A percentile compares a stretch with the other conserved stretches of the same genome.
These are phyloP conservation scores for Pseudozyma thailandica DNA, from an alignment of 1,284 basidiomycete genomes.

Conservation along the genomic window DNA sequence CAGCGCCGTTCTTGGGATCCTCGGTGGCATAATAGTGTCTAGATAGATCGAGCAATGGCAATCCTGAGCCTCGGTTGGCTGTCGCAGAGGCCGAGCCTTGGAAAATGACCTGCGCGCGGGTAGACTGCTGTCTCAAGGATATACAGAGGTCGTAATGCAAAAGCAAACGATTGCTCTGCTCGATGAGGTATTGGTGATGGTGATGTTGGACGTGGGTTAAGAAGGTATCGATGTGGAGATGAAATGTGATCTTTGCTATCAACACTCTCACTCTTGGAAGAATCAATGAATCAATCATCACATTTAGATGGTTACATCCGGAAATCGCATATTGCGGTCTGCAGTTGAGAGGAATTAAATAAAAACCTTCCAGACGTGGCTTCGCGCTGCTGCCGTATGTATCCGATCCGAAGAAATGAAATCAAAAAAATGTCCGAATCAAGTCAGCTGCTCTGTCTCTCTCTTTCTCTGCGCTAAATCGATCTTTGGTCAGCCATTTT, in stretches of 20 bases:
- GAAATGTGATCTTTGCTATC: not conserved
- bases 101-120: too few species aligned
- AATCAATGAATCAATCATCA: conserved; percentile 6
- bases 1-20: conserved; percentile 20
- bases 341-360: conserved; percentile 8
- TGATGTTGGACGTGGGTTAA: too few species aligned
- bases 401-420: conserved; percentile 6
- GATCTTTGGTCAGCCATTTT: not conserved
- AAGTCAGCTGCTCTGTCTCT: not conserved
- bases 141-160: too few species aligned
- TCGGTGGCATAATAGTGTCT: conserved; percentile 19
- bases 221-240: too few species aligned
- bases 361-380: not conserved
- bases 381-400: conserved; percentile 2
- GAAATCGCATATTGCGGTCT: conserved; percentile 14
- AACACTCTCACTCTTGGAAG: not conserved
- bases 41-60: not conserved
- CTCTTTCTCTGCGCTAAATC: not conserved
- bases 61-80: too few species aligned
- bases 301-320: conserved; percentile 4
- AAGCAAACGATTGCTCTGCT: too few species aligned
- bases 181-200: too few species aligned
- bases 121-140: too few species aligned
- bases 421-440: not conserved
- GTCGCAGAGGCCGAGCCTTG: too few species aligned